Evolutionary conservation across 371 early-diverging fungal genomes (phyloP), one percentile per base, ranked within the genome.

Genomic region (Mucor velutinosus): DNA sequence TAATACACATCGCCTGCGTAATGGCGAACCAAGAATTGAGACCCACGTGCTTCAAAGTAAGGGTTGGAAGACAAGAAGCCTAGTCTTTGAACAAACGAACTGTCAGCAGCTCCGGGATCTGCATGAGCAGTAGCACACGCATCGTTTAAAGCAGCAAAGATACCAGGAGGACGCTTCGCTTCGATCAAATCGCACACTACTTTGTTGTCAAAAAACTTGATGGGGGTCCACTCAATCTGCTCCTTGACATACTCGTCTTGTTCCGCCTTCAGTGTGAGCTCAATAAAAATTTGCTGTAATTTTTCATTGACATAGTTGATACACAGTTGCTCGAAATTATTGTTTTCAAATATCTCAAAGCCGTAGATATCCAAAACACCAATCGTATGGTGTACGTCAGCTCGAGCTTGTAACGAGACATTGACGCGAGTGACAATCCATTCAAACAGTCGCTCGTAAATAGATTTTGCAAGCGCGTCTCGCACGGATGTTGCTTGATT

Each of bases 261-360:
- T 79, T 99, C 99, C 0, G 97, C 91, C 78, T 95, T 94, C 56
- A 99, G 90, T 19, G 99, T 95, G 67, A 97, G 84, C 75, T 97
- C 96, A 63, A 99, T 99, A 74, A 99, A 99, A 72, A 99, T 99
- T 76, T 99, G 99, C 77, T 99, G 99, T 67, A 99, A 86, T 80
- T 97, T 96, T 76, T 99, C 99, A 82, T 99, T 99, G 63, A 99
- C 99, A 70, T 99, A 99, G 86, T 99, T 99, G 85, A 99, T 99
- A 83, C 99, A 99, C 69, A 99, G 91, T 83, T 99, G 99, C 79
- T 99, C 99, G 80, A 99, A 99, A 60, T 95, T 95, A 86, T 99
- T 99, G 66, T 94, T 91, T 64, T 98, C 87, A 74, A 95, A 95
- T 63, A 97, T 95, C 87, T 95, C 95, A 77, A 97, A 96, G 56